Evolutionary conservation across 331 rosid species (phyloP).

Genomic region (Saraca asoca): DNA sequence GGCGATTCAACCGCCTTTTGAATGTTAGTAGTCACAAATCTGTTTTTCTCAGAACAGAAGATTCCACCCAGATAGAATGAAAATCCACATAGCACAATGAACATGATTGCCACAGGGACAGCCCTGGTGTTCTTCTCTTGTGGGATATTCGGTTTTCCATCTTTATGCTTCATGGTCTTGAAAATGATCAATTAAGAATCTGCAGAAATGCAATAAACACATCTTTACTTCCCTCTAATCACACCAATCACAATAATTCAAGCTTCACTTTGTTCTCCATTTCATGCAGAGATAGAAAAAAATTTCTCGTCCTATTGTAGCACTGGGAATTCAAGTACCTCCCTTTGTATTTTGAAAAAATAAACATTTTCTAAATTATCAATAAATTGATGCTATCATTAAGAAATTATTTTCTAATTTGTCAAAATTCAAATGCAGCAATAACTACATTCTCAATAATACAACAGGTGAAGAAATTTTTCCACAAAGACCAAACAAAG

Average conservation of each 20-base stretch:
- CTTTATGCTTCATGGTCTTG: slow-evolving; percentile 80
- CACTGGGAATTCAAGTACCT: too few species aligned
- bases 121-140: slow-evolving; percentile 56
- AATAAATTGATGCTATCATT: too few species aligned
- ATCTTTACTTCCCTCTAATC: slow-evolving; percentile 15
- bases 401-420: too few species aligned
- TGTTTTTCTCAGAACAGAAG: slow-evolving; percentile 55
- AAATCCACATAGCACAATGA: slow-evolving; percentile 66
- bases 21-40: slow-evolving; percentile 33
- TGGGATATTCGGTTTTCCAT: slow-evolving; percentile 67
- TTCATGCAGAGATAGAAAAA: too few species aligned
- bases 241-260: slow-evolving; percentile 1
- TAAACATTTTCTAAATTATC: too few species aligned
- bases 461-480: too few species aligned
- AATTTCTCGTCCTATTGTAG: too few species aligned
- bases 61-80: slow-evolving; percentile 91
- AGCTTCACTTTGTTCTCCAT: background rate
- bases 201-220: slow-evolving; percentile 40
- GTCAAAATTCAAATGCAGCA: too few species aligned
- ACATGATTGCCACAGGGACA: slow-evolving; percentile 51
- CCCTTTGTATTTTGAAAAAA: too few species aligned
- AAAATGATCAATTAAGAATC: slow-evolving; percentile 43
- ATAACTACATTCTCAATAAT: too few species aligned
- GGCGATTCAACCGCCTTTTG: slow-evolving; percentile 50
- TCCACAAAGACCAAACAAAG: background rate